Evolutionary conservation across 1,284 basidiomycete genomes (phyloP).

Genomic region (Tetrapyrgos nigripes): DNA sequence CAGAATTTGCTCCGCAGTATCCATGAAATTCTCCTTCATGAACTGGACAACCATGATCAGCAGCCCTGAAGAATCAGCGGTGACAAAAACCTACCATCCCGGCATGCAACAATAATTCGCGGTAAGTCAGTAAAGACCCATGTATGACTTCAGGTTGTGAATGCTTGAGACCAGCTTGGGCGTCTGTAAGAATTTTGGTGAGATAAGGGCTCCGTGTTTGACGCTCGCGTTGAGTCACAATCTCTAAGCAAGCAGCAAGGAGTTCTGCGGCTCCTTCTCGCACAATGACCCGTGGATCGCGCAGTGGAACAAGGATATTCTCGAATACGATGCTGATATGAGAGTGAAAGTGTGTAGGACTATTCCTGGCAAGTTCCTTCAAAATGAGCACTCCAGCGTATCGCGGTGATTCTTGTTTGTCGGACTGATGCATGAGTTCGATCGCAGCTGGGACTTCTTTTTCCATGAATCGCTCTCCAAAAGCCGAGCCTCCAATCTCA

Average conservation of each 20-base stretch:
- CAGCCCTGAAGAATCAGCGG: background rate
- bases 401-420: conserved; percentile 77
- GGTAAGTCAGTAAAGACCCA: conserved; percentile 91
- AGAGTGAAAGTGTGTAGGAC: conserved; percentile 85
- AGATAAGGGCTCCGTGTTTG: conserved; percentile 74
- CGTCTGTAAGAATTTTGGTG: conserved; percentile 86
- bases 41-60: conserved; percentile 59
- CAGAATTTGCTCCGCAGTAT: conserved; percentile 92
- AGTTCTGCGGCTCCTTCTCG: conserved; percentile 92
- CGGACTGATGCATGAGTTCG: conserved; percentile 75
- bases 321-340: conserved; percentile 89
- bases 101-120: conserved; percentile 91
- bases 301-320: conserved; percentile 87
- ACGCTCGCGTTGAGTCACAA: conserved; percentile 77
- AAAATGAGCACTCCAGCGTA: conserved; percentile 89
- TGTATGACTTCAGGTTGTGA: conserved; percentile 88
- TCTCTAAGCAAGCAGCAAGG: conserved; percentile 88
- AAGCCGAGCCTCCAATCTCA: conserved; percentile 79
- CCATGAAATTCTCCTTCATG: conserved; percentile 90
- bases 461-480: conserved; percentile 89
- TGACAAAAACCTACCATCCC: conserved; percentile 73
- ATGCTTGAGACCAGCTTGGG: conserved; percentile 86
- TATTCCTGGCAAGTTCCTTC: conserved; percentile 90
- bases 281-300: conserved; percentile 86
- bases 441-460: conserved; percentile 85